Base-by-base conservation (phyloP, 768 basidiomycete species). In the Coprinopsis sp. region DNA sequence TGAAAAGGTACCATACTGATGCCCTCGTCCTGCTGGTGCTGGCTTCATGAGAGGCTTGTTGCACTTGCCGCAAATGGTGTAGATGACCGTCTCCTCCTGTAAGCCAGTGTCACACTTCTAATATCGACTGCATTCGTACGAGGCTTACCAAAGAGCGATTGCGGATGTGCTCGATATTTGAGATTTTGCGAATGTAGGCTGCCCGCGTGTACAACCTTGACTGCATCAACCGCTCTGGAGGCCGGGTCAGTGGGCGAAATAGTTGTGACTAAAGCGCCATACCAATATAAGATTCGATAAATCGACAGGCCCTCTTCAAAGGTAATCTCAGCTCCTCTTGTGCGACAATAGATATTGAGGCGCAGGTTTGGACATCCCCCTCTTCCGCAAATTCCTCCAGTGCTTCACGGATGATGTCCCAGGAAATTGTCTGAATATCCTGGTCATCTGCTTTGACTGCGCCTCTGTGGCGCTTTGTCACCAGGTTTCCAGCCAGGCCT, bases 281-380 rank as follows among this genome's bases (percentile, higher is more conserved):
- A 89, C 89, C 89, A 12, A 88, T 72, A 57, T 91, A 91, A 0
- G 82, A 67, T 50, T 87, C 82, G 14, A 88, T 58, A 48, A 90
- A 84, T 21, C 73, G 70, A 16, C 68, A 56, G 21, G 66, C 65
- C 36, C 82, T 68, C 37, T 56, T 58, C 18, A 62, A 58, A 1
- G 67, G 60, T n/a, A 87, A 59, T 29, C 57, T 53, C 33, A 92
- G 65, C 56, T 89, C 84, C 34, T 69, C 55, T 0, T 74, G 68
- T 6, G 81, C 85, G 16, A 91, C 65, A 1, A 87, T 56, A 3
- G 78, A 70, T 13, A 91, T 58, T 72, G 87, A 78, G 1, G 86
- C 79, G 62, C 87, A 90, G 72, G 81, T 86, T 56, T 90, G 89
- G 1, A 89, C 68, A 55, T 91, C 83, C 12, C 89, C 89, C 66